These are phyloP conservation scores for Sporobolomyces pararoseus DNA, from an alignment of 768 basidiomycete species.

Conservation along the genomic window DNA sequence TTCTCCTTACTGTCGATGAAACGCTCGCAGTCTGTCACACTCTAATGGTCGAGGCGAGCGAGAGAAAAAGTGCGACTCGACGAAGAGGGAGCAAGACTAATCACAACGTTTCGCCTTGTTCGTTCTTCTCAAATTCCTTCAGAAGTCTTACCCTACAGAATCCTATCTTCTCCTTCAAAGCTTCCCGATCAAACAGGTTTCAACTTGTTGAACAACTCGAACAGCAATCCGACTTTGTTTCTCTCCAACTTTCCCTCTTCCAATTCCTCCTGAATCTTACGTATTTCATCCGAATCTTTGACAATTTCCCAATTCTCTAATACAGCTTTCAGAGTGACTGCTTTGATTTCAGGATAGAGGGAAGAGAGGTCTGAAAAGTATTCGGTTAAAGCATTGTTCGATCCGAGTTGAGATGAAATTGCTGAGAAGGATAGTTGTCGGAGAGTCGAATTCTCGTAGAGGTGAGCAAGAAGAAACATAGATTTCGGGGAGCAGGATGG, in stretches of 20 bases:
- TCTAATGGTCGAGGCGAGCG: too few relatives aligned
- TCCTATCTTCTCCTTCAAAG: too few relatives aligned
- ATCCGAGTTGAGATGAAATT: not conserved
- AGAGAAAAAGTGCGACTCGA: too few relatives aligned
- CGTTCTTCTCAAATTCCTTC: too few relatives aligned
- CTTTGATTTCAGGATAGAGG: not conserved
- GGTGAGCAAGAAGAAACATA: not conserved
- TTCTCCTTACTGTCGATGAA: too few relatives aligned
- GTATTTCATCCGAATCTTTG: not conserved
- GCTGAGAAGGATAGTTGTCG: not conserved
- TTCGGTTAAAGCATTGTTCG: not conserved
- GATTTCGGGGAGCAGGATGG: constrained; percentile 12
- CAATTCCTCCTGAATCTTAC: not conserved
- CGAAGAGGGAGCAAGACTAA: too few relatives aligned
- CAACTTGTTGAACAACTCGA: not conserved
- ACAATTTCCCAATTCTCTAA: constrained; percentile 2
- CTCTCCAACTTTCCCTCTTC: not conserved
- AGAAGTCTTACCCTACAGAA: too few relatives aligned
- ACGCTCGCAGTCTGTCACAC: too few relatives aligned
- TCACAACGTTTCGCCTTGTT: too few relatives aligned
- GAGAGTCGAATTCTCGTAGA: constrained; percentile 1
- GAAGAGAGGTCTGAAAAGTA: not conserved
- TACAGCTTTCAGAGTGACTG: not conserved
- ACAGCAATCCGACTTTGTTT: not conserved
- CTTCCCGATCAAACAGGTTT: too few relatives aligned